phyloP scores from a whole-genome alignment of 768 basidiomycete species.

The Pleurotus citrinopileatus region DNA sequence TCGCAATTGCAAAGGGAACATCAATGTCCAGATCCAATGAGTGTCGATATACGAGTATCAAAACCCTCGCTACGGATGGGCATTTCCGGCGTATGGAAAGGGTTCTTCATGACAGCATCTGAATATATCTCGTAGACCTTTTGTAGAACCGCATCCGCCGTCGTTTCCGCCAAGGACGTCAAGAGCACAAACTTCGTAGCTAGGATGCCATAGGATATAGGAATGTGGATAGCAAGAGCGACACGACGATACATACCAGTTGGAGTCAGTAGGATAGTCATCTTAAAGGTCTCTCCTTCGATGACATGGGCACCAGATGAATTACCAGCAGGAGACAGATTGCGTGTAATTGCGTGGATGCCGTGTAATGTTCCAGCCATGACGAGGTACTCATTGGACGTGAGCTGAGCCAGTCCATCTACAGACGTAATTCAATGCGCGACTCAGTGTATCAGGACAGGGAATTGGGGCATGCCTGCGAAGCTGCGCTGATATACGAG shows the following conservation, averaged over 20 bases:
- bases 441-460: neutral
- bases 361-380: slow-evolving; percentile 96
- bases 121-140: slow-evolving; percentile 93
- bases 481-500: slow-evolving; percentile 93
- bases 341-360: slow-evolving; percentile 96
- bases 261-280: slow-evolving; percentile 84
- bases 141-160: slow-evolving; percentile 68
- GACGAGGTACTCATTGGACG: slow-evolving; percentile 93
- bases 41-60: slow-evolving; percentile 62
- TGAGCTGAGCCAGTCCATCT: slow-evolving; percentile 91
- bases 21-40: slow-evolving; percentile 49
- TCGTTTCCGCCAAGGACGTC: slow-evolving; percentile 74
- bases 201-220: slow-evolving; percentile 25
- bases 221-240: neutral
- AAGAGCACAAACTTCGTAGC: slow-evolving; percentile 96
- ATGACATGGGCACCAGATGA: slow-evolving; percentile 94
- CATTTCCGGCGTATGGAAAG: slow-evolving; percentile 99
- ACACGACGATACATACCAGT: slow-evolving; percentile 59
- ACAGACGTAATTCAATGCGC: slow-evolving; percentile 11
- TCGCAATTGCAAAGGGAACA: no score
- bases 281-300: slow-evolving; percentile 93
- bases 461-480: slow-evolving; percentile 58
- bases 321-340: slow-evolving; percentile 77
- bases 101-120: slow-evolving; percentile 98
- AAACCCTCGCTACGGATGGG: slow-evolving; percentile 92